These are phyloP conservation scores for Salix udensis DNA, from an alignment of 345 rosid species.

Conservation along the genomic window DNA sequence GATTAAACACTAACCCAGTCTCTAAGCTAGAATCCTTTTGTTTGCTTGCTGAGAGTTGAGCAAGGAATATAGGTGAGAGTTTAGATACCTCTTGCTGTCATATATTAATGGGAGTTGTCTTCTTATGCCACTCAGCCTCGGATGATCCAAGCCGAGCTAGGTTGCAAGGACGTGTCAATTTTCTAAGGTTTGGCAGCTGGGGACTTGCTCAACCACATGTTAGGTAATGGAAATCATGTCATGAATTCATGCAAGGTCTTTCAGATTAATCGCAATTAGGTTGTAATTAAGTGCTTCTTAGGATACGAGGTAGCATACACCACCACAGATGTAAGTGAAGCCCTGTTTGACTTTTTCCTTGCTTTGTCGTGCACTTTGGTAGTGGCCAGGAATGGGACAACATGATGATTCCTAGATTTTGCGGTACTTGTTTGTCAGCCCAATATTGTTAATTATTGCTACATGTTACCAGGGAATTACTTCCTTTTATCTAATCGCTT, in stretches of 20 bases:
- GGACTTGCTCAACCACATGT: neutral
- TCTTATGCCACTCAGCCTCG: neutral
- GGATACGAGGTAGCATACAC: neutral
- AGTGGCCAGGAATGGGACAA: conserved; percentile 20
- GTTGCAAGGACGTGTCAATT: neutral
- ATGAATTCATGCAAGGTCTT: neutral
- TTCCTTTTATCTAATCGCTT: neutral
- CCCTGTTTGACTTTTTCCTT: conserved; percentile 8
- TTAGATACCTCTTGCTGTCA: neutral
- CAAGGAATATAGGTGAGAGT: neutral
- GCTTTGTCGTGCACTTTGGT: conserved; percentile 13
- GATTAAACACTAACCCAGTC: neutral
- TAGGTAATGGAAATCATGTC: neutral
- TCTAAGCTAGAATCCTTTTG: neutral
- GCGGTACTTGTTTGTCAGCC: neutral
- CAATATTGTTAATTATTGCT: conserved; percentile 16
- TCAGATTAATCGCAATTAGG: neutral
- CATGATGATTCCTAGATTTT: conserved; percentile 17
- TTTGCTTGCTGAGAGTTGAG: neutral
- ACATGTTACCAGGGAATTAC: neutral
- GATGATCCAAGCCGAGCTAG: neutral
- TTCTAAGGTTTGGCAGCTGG: neutral
- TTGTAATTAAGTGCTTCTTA: neutral
- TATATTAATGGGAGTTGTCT: neutral
- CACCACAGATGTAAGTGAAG: neutral